phyloP scores from a whole-genome alignment of 1,284 basidiomycete species.

The Coniferiporia weirii region DNA sequence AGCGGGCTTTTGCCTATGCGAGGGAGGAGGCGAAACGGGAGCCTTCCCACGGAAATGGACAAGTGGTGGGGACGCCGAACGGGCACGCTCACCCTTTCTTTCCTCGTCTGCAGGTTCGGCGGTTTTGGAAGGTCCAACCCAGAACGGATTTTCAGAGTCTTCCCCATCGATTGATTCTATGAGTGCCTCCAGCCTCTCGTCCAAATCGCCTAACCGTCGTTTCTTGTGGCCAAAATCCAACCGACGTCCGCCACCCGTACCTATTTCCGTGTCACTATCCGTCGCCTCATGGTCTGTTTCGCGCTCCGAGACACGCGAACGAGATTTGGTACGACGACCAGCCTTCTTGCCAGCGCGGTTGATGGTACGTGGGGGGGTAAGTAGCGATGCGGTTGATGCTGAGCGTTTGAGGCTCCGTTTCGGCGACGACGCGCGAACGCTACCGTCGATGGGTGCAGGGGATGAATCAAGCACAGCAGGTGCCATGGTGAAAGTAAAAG shows the following conservation, averaged over 20 bases:
- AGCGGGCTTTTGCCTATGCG: conserved; percentile 26
- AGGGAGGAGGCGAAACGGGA: conserved; percentile 36
- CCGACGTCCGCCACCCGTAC: neutral
- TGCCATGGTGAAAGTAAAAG: conserved; percentile 1
- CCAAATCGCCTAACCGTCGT: conserved; percentile 23
- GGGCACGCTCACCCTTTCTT: conserved; percentile 17
- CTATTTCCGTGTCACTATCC: conserved; percentile 5
- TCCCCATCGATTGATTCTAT: conserved; percentile 23
- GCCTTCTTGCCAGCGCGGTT: conserved; percentile 3
- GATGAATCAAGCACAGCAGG: conserved; percentile 12
- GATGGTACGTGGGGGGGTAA: conserved; percentile 17
- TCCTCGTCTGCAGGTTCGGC: neutral
- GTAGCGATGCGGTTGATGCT: conserved; percentile 11
- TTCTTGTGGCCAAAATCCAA: conserved; percentile 24
- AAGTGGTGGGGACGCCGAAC: conserved; percentile 26
- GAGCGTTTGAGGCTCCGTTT: conserved; percentile 13
- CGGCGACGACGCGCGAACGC: neutral
- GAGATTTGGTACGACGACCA: neutral
- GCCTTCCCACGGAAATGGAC: conserved; percentile 26
- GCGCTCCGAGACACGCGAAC: neutral
- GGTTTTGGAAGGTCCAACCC: conserved; percentile 25
- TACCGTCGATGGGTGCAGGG: neutral
- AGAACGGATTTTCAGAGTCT: conserved; percentile 30
- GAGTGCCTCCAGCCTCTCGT: conserved; percentile 26
- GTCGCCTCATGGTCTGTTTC: conserved; percentile 9